Evolutionary conservation across 2,329 filamentous ascomycete genomes (phyloP).

Genomic region (Tolypocladium album): DNA sequence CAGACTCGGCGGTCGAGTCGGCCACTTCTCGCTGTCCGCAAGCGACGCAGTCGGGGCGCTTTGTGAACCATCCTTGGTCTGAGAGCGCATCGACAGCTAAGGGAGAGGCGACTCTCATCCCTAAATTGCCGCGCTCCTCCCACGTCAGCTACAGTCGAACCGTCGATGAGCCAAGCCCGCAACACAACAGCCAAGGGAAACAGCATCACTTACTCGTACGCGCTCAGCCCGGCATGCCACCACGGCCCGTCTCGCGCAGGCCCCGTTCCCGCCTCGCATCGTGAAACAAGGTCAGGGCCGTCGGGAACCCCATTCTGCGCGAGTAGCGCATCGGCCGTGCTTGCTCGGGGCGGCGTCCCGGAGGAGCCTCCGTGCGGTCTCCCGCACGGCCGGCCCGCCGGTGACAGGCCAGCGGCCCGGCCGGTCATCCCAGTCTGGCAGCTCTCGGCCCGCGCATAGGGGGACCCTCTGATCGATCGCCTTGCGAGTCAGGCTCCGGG

Average conservation of each 20-base stretch:
- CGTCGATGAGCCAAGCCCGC: no score
- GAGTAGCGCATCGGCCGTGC: not conserved
- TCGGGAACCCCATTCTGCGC: not conserved
- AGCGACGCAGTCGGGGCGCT: not conserved
- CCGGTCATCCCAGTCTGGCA: not conserved
- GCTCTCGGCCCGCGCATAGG: not conserved
- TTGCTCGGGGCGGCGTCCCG: not conserved
- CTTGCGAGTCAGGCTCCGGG: not conserved
- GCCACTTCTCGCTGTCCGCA: not conserved
- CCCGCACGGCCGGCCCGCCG: not conserved
- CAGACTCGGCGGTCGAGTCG: not conserved
- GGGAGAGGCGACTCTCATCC: not conserved
- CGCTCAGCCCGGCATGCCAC: no score
- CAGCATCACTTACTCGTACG: no score
- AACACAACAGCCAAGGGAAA: no score
- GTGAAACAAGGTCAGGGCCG: not conserved
- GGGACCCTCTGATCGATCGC: not conserved
- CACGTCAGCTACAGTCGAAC: not conserved
- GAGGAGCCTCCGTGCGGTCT: not conserved
- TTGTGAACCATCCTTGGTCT: not conserved
- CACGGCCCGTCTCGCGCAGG: not conserved
- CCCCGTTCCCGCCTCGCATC: not conserved
- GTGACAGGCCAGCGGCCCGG: not conserved
- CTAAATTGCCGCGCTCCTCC: not conserved
- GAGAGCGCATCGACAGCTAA: not conserved